A percentile compares a stretch with the other conserved stretches of the same genome.
These are phyloP conservation scores for Chondrus crispus DNA, from an alignment of 23 red algal genomes.

Conservation along the genomic window DNA sequence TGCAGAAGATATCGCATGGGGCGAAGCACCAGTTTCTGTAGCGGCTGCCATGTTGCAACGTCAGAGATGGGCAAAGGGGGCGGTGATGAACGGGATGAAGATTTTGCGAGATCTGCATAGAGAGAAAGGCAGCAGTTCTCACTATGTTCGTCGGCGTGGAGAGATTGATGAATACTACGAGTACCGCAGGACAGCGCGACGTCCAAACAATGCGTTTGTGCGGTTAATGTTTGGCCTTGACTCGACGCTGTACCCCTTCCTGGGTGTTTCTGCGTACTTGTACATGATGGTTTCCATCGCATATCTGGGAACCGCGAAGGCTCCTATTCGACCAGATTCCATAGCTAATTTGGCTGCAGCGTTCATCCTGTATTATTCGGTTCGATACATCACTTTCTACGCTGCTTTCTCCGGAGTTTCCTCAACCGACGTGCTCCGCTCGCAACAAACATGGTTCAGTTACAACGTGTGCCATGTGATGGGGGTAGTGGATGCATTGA, in stretches of 20 bases:
- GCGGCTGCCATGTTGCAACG: conserved; percentile 74
- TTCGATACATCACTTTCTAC: conserved; percentile 75
- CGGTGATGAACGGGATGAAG: conserved; percentile 77
- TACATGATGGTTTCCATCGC: conserved; percentile 47
- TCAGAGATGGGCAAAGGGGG: conserved; percentile 78
- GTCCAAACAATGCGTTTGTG: conserved; percentile 70
- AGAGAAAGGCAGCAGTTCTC: conserved; percentile 14
- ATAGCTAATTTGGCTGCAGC: conserved; percentile 41
- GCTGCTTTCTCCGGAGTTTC: conserved; percentile 61
- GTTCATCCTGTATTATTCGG: conserved; percentile 56
- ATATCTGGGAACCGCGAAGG: conserved; percentile 52
- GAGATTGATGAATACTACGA: conserved; percentile 75
- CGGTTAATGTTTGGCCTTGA: conserved; percentile 70
- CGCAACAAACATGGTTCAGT: conserved; percentile 70
- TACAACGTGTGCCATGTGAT: conserved; percentile 71
- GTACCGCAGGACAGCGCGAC: conserved; percentile 59
- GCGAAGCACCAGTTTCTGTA: conserved; percentile 70
- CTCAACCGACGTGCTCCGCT: conserved; percentile 59
- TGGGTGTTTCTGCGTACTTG: conserved; percentile 52
- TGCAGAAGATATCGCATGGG: conserved; percentile 63
- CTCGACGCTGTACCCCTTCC: conserved; percentile 64
- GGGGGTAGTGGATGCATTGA: conserved; percentile 61
- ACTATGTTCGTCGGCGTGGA: conserved; percentile 43
- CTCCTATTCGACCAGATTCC: conserved; percentile 58
- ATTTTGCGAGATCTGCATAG: conserved; percentile 53